phyloP scores from a whole-genome alignment of 768 basidiomycete genomes.

The Hortiboletus campestris region DNA sequence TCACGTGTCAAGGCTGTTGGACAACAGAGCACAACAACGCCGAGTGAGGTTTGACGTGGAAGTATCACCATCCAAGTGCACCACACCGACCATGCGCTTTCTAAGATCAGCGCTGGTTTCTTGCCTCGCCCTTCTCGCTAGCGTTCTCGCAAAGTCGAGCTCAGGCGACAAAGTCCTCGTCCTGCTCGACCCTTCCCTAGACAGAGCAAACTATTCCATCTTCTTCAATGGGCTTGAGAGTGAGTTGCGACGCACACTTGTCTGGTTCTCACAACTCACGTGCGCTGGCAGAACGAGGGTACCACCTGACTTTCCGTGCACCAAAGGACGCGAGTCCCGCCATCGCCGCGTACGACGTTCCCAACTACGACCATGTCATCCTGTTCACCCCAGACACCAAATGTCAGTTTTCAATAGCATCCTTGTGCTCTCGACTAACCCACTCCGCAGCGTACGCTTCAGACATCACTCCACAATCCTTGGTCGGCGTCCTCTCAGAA shows the following conservation, averaged over 20 bases:
- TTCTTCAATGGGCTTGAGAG: constrained; percentile 82
- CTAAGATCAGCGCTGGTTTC: constrained; percentile 27
- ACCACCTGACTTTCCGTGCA: constrained; percentile 80
- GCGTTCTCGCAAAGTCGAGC: constrained; percentile 62
- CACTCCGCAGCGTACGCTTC: constrained; percentile 53
- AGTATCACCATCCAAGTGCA: too few relatives aligned
- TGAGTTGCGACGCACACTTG: constrained; percentile 31
- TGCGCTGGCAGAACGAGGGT: constrained; percentile 63
- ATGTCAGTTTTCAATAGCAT: constrained; percentile 44
- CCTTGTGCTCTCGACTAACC: neutral
- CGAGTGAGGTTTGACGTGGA: constrained; percentile 20
- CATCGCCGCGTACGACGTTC: constrained; percentile 67
- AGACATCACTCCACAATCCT: constrained; percentile 79
- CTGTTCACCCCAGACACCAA: constrained; percentile 85
- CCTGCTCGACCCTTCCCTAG: constrained; percentile 70
- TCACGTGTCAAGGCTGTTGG: constrained; percentile 16
- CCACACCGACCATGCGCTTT: constrained; percentile 26
- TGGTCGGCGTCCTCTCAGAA: constrained; percentile 66
- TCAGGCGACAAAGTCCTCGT: constrained; percentile 81
- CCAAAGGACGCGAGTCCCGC: constrained; percentile 72
- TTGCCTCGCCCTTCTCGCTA: constrained; percentile 27
- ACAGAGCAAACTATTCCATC: constrained; percentile 67
- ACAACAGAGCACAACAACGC: constrained; percentile 24
- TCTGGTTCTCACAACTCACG: neutral
- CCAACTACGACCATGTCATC: constrained; percentile 82